phyloP scores from a whole-genome alignment of 225 moss, liverwort and hornwort genomes.

The Climacium dendroides region DNA sequence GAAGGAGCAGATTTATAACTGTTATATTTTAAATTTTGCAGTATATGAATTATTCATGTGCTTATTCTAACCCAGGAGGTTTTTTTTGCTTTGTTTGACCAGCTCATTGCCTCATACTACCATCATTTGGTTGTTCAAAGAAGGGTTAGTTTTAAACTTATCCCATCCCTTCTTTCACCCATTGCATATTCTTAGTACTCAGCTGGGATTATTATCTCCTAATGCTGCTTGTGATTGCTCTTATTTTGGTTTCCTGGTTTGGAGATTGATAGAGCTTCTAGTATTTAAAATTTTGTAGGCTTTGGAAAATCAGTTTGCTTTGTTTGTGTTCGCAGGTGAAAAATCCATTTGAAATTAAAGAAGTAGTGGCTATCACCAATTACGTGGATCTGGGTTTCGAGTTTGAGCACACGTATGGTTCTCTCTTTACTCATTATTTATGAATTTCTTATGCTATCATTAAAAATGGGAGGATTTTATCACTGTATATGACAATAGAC shows the following conservation, averaged over 20 bases:
- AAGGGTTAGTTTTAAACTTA: conserved; percentile 38
- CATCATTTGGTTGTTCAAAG: conserved; percentile 94
- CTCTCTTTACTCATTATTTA: neutral
- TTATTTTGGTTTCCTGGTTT: neutral
- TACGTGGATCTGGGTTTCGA: conserved; percentile 91
- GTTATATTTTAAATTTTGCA: neutral
- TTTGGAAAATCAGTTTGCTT: neutral
- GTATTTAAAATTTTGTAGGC: neutral
- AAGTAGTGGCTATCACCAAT: conserved; percentile 88
- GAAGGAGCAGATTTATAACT: neutral
- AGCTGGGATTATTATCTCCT: neutral
- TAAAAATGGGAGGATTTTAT: neutral
- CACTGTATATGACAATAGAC: neutral
- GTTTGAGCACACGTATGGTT: conserved; percentile 61
- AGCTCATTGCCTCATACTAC: conserved; percentile 86
- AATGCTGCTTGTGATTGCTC: neutral
- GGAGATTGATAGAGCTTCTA: neutral
- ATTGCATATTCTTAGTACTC: neutral
- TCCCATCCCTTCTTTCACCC: neutral
- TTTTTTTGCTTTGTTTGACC: conserved; percentile 2
- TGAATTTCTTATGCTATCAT: neutral
- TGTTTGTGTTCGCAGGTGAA: conserved; percentile 45
- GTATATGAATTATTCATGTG: neutral
- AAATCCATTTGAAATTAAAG: conserved; percentile 73
- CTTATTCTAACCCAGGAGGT: neutral